Percentiles rank a stretch among this genome's conserved stretches.
Conservation (phyloP, 139 green algal species). For the Chlamydomonas sp. region DNA sequence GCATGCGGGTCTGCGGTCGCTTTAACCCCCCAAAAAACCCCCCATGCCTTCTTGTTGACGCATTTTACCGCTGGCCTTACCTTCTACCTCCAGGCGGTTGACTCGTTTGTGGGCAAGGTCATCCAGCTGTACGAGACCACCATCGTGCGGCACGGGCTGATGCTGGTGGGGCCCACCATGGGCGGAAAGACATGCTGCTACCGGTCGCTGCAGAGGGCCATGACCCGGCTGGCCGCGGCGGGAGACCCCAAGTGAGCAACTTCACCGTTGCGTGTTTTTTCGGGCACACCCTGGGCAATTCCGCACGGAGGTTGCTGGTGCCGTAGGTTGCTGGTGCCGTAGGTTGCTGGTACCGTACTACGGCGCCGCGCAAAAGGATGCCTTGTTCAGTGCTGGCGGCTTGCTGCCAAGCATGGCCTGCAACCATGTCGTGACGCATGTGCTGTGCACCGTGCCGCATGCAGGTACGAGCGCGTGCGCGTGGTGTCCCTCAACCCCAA, state of each 20-base stretch:
- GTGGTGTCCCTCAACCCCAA: conserved; percentile 81
- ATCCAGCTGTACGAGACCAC: conserved; percentile 93
- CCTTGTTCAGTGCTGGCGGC: no score
- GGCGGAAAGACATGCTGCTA: conserved; percentile 84
- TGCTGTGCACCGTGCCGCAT: no score
- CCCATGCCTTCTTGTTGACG: neutral
- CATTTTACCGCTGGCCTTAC: conserved; percentile 5
- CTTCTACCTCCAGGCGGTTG: conserved; percentile 48
- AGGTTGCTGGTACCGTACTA: no score
- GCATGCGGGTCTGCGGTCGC: no score
- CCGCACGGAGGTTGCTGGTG: no score
- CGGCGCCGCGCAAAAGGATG: no score
- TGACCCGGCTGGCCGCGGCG: conserved; percentile 51
- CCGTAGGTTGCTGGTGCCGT: no score
- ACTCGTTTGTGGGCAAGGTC: conserved; percentile 75
- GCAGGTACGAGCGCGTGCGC: conserved; percentile 49
- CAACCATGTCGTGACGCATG: no score
- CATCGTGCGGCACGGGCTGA: conserved; percentile 86
- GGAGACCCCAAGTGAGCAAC: conserved; percentile 45
- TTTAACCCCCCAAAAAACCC: neutral
- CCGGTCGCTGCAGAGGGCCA: conserved; percentile 57
- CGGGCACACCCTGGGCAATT: no score
- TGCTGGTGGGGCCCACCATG: conserved; percentile 87
- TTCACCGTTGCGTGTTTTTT: neutral
- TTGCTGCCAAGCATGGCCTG: no score